Base-by-base conservation (phyloP, 169 alveolate species). In the Plasmodium knowlesi region DNA sequence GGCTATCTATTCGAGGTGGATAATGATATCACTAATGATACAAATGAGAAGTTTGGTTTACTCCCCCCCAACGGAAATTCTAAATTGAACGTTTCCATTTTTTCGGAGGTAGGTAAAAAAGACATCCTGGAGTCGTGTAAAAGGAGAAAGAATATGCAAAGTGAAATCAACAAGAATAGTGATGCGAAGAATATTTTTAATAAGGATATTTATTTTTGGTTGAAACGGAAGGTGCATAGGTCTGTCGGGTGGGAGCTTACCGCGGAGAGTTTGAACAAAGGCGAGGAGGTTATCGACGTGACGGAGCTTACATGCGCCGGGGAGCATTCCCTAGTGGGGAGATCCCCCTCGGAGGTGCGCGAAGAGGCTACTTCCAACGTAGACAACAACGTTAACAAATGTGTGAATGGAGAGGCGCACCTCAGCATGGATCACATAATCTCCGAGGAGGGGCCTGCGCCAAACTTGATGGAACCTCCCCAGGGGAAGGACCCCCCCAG, bases 131-230 rank as follows among this genome's bases (percentile, higher is more conserved):
- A 89, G 22, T 41, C 53, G 2, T 89, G 94, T n/a, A 89, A 89
- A 53, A 41, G 90, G 54, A 78, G 72, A 41, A 89, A 34, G 54
- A 78, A 73, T 71, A 89, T 89, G 94, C 88, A 89, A 57, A 89
- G 50, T 54, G 94, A 89, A 57, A 89, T 89, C 43, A 89, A 89
- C 53, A 89, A 79, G 82, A 89, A 89, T 79, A 89, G 94, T 79
- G 76, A 89, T 6, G 57, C 34, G 19, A 53, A 43, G 72, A 89
- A 89, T 28, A 22, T 89, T 10, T 89, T 89, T 39, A 89, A 89
- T 37, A 89, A 50, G 80, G 90, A 89, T 89, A 79, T 89, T 8
- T 89, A 79, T 79, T 89, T 89, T 89, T 89, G 94, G 94, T 14
- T 39, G 19, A 89, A 89, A 28, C 84, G 94, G 34, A 89, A 89